These are phyloP conservation scores for Chrysosporium queenslandicum DNA, from an alignment of 2,329 filamentous ascomycete species.

Conservation along the genomic window DNA sequence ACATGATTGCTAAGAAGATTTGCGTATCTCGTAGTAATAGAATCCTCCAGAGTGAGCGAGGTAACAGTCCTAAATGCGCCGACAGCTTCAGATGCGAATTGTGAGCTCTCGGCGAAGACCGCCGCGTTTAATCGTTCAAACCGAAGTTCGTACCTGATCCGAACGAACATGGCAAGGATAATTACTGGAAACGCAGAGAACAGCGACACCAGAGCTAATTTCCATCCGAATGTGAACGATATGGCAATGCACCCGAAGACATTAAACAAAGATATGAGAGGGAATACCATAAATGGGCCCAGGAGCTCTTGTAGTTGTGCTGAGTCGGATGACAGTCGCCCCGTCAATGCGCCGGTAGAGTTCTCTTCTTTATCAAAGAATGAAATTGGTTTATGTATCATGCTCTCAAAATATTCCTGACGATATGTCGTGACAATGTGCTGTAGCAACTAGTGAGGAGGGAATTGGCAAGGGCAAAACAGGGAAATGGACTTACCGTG, in stretches of 20 bases:
- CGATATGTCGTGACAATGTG: slow-evolving; percentile 31
- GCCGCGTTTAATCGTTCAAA: slow-evolving; percentile 59
- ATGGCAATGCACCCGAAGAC: slow-evolving; percentile 56
- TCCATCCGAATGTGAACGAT: slow-evolving; percentile 66
- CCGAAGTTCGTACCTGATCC: slow-evolving; percentile 54
- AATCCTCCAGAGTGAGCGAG: slow-evolving; percentile 58
- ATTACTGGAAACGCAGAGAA: slow-evolving; percentile 49
- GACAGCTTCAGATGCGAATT: slow-evolving; percentile 65
- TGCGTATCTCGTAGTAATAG: slow-evolving; percentile 54
- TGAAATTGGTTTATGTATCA: slow-evolving; percentile 35
- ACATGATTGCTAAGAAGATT: slow-evolving; percentile 51
- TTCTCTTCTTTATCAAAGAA: slow-evolving; percentile 41
- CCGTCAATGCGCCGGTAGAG: slow-evolving; percentile 40
- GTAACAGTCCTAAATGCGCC: slow-evolving; percentile 63
- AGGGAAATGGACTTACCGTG: slow-evolving; percentile 29
- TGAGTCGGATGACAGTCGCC: slow-evolving; percentile 41
- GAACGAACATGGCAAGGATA: slow-evolving; percentile 41
- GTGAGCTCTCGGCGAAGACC: slow-evolving; percentile 61
- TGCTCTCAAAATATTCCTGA: slow-evolving; percentile 38
- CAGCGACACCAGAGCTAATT: slow-evolving; percentile 57
- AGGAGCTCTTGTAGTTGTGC: slow-evolving; percentile 44
- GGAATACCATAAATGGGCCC: slow-evolving; percentile 38
- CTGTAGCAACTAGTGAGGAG: slow-evolving; percentile 23
- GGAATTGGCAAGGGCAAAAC: slow-evolving; percentile 14
- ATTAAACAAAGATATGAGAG: slow-evolving; percentile 56